Evolutionary conservation across 495 filamentous ascomycete species (phyloP).

Genomic region (Aspergillus incahuasiensis): DNA sequence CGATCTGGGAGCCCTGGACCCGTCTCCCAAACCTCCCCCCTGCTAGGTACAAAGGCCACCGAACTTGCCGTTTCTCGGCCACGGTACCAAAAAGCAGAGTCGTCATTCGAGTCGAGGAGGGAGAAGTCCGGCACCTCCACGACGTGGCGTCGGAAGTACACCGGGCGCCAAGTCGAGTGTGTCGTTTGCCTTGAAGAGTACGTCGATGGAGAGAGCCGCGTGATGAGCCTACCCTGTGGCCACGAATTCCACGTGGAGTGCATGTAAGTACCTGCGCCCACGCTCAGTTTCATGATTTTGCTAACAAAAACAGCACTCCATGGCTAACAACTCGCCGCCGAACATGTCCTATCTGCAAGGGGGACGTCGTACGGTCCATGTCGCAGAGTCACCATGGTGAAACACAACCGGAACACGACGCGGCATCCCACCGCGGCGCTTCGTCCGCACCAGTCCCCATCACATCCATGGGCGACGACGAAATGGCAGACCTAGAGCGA

Average conservation of each 20-base stretch:
- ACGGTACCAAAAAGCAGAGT: conserved; percentile 61
- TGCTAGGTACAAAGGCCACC: conserved; percentile 43
- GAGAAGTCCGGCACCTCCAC: conserved; percentile 43
- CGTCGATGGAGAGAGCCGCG: conserved; percentile 84
- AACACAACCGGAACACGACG: conserved; percentile 37
- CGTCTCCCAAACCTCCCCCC: conserved; percentile 70
- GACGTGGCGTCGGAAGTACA: conserved; percentile 76
- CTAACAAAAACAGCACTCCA: conserved; percentile 65
- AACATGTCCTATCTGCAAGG: conserved; percentile 97
- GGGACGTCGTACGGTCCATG: conserved; percentile 78
- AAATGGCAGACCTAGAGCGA: conserved; percentile 36
- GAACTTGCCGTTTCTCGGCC: conserved; percentile 47
- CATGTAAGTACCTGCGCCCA: conserved; percentile 71
- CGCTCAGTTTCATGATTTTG: conserved; percentile 12
- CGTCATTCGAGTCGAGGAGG: conserved; percentile 34
- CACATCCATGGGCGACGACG: conserved; percentile 27
- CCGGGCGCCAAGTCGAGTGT: conserved; percentile 83
- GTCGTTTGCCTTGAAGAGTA: conserved; percentile 99
- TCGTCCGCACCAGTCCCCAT: conserved; percentile 49
- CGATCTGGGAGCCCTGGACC: conserved; percentile 47
- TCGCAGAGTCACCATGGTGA: conserved; percentile 43
- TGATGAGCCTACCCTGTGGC: conserved; percentile 98
- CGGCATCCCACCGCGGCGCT: conserved; percentile 26
- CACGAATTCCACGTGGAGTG: conserved; percentile 97
- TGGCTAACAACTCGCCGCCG: conserved; percentile 93